Conservation (phyloP, 352 stramenopile genomes). For the Phytophthora fragariae region DNA sequence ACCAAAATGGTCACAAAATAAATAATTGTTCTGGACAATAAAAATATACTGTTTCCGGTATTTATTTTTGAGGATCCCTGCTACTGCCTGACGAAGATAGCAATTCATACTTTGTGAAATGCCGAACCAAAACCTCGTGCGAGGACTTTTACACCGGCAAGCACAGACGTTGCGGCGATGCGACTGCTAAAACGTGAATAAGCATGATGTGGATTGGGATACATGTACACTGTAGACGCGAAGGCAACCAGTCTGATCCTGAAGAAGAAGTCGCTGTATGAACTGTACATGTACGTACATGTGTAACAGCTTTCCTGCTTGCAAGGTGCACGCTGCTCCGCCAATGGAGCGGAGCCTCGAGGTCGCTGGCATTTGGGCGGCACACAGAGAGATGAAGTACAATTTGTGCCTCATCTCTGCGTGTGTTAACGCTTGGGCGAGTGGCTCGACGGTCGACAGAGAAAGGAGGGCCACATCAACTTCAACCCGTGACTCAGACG, state of each 20-base stretch:
- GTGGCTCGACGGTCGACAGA: constrained; percentile 2
- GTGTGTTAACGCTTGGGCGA: constrained; percentile 21
- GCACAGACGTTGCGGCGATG: background rate
- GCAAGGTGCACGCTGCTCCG: too few species aligned
- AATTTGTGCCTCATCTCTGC: constrained; percentile 7
- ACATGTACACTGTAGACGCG: background rate
- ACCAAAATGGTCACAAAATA: too few species aligned
- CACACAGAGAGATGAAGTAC: too few species aligned
- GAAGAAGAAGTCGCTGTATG: background rate
- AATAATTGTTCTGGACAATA: too few species aligned
- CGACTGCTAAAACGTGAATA: background rate
- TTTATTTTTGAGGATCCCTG: too few species aligned
- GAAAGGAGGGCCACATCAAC: constrained; percentile 7
- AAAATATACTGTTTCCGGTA: too few species aligned
- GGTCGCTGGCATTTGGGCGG: background rate
- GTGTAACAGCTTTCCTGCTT: too few species aligned
- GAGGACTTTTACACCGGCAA: background rate
- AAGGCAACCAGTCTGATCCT: too few species aligned
- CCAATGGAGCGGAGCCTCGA: background rate
- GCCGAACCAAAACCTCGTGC: too few species aligned
- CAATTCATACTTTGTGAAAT: too few species aligned
- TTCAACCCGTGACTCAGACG: constrained; percentile 16
- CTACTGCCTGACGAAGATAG: too few species aligned
- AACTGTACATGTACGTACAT: background rate
- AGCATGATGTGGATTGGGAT: background rate